These are phyloP conservation scores for Suhomyces canberraensis DNA, from an alignment of 805 yeast species.

Conservation along the genomic window DNA sequence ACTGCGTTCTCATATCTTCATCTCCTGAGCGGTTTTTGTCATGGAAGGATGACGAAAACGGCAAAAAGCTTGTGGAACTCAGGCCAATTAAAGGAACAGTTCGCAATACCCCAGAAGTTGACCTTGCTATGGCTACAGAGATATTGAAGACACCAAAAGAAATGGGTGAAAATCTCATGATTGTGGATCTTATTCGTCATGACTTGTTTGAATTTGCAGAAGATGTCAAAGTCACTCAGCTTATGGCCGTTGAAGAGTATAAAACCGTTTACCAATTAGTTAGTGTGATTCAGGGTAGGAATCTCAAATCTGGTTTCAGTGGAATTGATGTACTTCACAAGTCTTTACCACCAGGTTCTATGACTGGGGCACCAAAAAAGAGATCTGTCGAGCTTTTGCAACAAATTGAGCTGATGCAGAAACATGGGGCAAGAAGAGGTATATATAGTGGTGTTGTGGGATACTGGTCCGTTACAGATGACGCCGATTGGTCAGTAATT, in stretches of 20 bases:
- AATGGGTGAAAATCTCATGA: conserved; percentile 94
- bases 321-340: conserved; percentile 79
- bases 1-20: conserved; percentile 68
- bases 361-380: conserved; percentile 99
- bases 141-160: conserved; percentile 84
- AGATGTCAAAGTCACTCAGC: conserved; percentile 65
- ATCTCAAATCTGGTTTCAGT: conserved; percentile 37
- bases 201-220: conserved; percentile 71
- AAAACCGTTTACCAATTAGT: conserved; percentile 88
- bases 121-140: conserved; percentile 54
- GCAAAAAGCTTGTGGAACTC: conserved; percentile 56
- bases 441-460: conserved; percentile 94
- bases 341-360: conserved; percentile 95
- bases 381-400: conserved; percentile 84
- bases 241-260: conserved; percentile 93
- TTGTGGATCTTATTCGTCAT: conserved; percentile 91
- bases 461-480: conserved; percentile 85
- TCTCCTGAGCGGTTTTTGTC: conserved; percentile 92
- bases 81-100: conserved; percentile 98
- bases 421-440: conserved; percentile 60
- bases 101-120: conserved; percentile 54
- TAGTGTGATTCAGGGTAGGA: conserved; percentile 74
- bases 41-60: conserved; percentile 53
- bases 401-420: conserved; percentile 46
- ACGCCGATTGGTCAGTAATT: conserved; percentile 94